These are phyloP conservation scores for Xylariaceae sp. DNA, from an alignment of 2,329 filamentous ascomycete species.

Conservation along the genomic window DNA sequence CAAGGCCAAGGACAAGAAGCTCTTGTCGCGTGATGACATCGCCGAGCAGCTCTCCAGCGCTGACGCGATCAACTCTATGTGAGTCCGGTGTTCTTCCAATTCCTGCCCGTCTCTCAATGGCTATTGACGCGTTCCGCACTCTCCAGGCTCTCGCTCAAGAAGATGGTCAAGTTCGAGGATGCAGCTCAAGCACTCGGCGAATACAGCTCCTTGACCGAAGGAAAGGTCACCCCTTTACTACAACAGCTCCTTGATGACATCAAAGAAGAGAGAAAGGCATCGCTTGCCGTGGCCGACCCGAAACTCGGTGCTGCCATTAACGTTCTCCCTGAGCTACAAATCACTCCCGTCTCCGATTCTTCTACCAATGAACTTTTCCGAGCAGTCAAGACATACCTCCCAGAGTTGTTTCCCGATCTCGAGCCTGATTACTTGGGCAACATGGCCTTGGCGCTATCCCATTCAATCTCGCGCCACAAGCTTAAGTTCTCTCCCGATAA, in stretches of 20 bases:
- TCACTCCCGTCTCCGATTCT: slow-evolving; percentile 76
- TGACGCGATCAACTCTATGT: slow-evolving; percentile 83
- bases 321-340: slow-evolving; percentile 81
- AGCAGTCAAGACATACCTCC: slow-evolving; percentile 84
- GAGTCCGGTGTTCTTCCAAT: slow-evolving; percentile 37
- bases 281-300: slow-evolving; percentile 86
- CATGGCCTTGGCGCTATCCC: slow-evolving; percentile 93
- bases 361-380: slow-evolving; percentile 85
- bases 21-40: slow-evolving; percentile 81
- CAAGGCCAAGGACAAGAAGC: slow-evolving; percentile 98
- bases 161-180: slow-evolving; percentile 96
- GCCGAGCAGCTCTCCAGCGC: slow-evolving; percentile 68
- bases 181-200: slow-evolving; percentile 86
- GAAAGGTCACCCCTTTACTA: slow-evolving; percentile 88
- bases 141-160: slow-evolving; percentile 81
- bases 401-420: slow-evolving; percentile 85
- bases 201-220: slow-evolving; percentile 80
- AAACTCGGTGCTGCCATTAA: slow-evolving; percentile 89
- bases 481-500: slow-evolving; percentile 98
- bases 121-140: neutral
- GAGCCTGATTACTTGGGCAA: slow-evolving; percentile 80
- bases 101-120: slow-evolving; percentile 1
- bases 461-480: slow-evolving; percentile 95
- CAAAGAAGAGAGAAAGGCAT: slow-evolving; percentile 97
- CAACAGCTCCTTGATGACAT: slow-evolving; percentile 76